phyloP scores from a whole-genome alignment of 768 basidiomycete genomes.

The Filobasidium floriforme region DNA sequence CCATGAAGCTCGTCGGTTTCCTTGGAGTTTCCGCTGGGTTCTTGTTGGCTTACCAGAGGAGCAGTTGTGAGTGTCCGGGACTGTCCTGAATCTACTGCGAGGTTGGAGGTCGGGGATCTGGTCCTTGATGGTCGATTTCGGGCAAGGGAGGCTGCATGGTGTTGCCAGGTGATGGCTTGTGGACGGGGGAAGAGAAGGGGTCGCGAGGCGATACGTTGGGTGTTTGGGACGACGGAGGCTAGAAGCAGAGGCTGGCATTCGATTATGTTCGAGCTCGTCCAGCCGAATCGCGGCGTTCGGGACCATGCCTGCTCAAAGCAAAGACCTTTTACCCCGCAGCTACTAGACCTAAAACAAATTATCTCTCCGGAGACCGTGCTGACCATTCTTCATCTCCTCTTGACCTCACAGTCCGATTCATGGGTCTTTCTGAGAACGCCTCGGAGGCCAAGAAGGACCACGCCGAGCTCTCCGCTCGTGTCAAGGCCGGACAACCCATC shows the following conservation, averaged over 20 bases:
- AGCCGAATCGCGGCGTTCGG: neutral
- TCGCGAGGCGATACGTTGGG: too few species aligned
- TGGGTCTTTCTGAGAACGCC: slow-evolving; percentile 44
- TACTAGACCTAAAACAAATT: neutral
- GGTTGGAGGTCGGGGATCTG: too few species aligned
- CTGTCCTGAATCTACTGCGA: too few species aligned
- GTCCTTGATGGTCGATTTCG: too few species aligned
- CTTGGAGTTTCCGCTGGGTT: slow-evolving; percentile 87
- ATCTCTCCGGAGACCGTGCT: neutral
- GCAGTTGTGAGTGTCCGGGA: slow-evolving; percentile 61
- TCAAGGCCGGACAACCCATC: slow-evolving; percentile 69
- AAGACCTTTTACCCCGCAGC: too few species aligned
- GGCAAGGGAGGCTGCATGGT: too few species aligned
- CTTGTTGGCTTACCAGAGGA: slow-evolving; percentile 83
- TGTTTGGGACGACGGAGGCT: too few species aligned
- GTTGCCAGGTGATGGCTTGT: too few species aligned
- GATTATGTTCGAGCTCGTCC: neutral
- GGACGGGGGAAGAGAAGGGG: too few species aligned
- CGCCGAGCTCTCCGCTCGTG: slow-evolving; percentile 67
- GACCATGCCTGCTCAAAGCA: too few species aligned
- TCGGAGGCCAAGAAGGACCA: slow-evolving; percentile 70
- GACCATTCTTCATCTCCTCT: neutral
- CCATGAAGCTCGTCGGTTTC: slow-evolving; percentile 51
- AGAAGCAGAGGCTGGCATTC: neutral
- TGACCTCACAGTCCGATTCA: slow-evolving; percentile 33